Evolutionary conservation across 768 basidiomycete genomes (phyloP), one percentile per base, ranked within the genome.

Genomic region (Hypholoma fasciculare): DNA sequence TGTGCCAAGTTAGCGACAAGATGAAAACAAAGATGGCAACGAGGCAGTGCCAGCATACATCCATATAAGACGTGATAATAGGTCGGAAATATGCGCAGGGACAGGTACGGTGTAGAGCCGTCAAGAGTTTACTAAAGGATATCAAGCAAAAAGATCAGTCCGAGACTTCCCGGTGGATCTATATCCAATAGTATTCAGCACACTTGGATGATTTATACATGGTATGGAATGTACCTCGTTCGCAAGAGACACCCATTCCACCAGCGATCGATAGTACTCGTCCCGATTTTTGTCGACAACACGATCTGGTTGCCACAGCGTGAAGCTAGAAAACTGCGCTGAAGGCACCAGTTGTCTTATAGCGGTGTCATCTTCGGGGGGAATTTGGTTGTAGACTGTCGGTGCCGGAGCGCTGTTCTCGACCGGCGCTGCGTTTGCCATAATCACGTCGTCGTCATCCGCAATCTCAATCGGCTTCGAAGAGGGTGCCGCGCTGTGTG

Each of bases 241-340:
- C 13, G 88, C 80, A 26, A 93, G 72, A 19, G 62, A 74, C 39
- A 83, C 83, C 91, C 92, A 94, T 67, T 94, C 92, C 0, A 72
- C 77, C 60, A 94, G 66, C 2, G 87, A 74, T 14, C 89, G 78
- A 47, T 80, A 69, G 68, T 93, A 94, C 63, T 91, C 90, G 65
- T 94, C 92, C 40, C 73, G 77, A 3, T 79, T 82, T 52, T 85
- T 85, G 59, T 92, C 86, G 1, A 89, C 83, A 0, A 84, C 82
- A 19, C 82, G 79, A 69, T 94, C 92, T 4, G 87, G 81, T 57
- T 85, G 78, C 92, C 92, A 94, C 20, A 94, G 67, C n/a, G 82
- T 81, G 61, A 94, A 83, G 1, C 83, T 84, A 2, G 80, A 75
- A 65, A 94, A 94, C 48, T 76, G 78, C 0, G 82, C 79, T 2